Conservation (phyloP, 169 alveolate species). For the Haemoproteus tartakovskyi region DNA sequence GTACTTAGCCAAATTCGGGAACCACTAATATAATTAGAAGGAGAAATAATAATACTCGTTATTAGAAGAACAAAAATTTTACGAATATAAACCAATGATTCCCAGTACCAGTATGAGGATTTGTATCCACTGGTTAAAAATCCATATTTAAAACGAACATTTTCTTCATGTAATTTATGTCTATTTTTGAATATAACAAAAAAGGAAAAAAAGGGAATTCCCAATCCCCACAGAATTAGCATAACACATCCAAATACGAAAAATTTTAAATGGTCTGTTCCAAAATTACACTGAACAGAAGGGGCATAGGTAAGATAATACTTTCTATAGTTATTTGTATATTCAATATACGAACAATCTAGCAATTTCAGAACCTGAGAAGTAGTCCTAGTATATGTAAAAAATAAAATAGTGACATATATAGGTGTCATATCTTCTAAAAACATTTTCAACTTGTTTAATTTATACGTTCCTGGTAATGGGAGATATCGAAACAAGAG, state of each 20-base stretch:
- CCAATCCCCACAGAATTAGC: constrained; percentile 82
- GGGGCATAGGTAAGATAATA: constrained; percentile 64
- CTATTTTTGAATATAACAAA: constrained; percentile 76
- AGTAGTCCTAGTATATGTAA: constrained; percentile 78
- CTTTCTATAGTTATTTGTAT: constrained; percentile 62
- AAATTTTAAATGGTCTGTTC: constrained; percentile 70
- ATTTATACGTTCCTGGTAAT: constrained; percentile 78
- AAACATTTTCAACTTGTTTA: constrained; percentile 71
- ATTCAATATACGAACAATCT: constrained; percentile 76
- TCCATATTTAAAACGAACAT: constrained; percentile 80
- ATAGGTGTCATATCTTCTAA: constrained; percentile 86
- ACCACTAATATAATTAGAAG: constrained; percentile 71
- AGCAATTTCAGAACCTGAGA: constrained; percentile 76
- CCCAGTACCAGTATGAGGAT: constrained; percentile 84
- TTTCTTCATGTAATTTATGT: constrained; percentile 73
- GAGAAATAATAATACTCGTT: constrained; percentile 74
- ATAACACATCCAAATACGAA: constrained; percentile 78
- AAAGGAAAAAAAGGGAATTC: constrained; percentile 80
- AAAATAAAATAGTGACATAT: constrained; percentile 83
- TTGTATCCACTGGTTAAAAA: constrained; percentile 83
- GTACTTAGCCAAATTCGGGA: constrained; percentile 80
- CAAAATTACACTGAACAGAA: constrained; percentile 75
- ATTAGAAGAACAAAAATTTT: constrained; percentile 78
- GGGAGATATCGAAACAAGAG: constrained; percentile 81
- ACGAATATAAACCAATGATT: constrained; percentile 80